Evolutionary conservation across 345 rosid genomes (phyloP).

Genomic region (Euphorbia peplus): DNA sequence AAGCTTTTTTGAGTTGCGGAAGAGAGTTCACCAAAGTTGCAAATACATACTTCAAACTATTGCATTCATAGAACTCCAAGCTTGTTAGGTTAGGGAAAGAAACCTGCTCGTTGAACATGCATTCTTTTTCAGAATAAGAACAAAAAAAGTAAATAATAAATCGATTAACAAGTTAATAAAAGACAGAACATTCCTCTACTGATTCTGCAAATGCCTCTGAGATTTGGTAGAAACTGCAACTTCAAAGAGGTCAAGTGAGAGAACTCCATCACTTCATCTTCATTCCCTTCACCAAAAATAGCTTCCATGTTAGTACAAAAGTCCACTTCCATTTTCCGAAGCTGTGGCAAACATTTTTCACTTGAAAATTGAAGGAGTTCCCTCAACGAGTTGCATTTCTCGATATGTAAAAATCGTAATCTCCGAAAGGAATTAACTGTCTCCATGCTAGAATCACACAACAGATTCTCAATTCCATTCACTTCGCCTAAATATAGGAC

Average conservation of each 20-base stretch:
- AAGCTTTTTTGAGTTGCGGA: slow-evolving; percentile 3
- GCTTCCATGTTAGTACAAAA: not conserved
- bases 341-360: not conserved
- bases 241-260: not conserved
- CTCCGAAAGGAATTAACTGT: no score
- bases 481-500: not conserved
- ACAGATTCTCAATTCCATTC: not conserved
- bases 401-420: no score
- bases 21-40: not conserved
- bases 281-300: not conserved
- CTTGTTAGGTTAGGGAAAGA: not conserved
- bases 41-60: slow-evolving; percentile 3
- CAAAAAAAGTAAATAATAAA: no score
- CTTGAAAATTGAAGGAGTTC: no score
- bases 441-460: no score
- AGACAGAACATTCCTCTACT: not conserved
- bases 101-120: no score
- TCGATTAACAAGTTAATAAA: no score
- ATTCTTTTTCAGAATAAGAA: no score
- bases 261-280: not conserved
- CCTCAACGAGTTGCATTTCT: no score
- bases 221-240: not conserved
- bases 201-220: not conserved
- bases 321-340: not conserved
- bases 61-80: not conserved